Evolutionary conservation across 2,329 filamentous ascomycete species (phyloP).

Genomic region (Stenocarpella maydis): DNA sequence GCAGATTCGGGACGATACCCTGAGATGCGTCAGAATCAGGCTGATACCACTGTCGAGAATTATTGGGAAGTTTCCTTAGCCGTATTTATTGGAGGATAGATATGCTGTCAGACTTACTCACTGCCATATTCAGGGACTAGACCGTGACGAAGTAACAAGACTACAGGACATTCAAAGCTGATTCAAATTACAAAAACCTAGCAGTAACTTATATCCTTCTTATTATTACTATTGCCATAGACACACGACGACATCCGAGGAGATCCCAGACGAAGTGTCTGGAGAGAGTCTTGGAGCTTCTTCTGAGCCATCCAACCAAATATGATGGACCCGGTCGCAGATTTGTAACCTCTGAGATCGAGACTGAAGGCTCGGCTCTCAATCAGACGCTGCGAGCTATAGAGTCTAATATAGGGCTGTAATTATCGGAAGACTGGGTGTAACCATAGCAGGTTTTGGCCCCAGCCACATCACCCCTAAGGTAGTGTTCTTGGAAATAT

Average conservation of each 20-base stretch:
- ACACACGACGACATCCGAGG: background rate
- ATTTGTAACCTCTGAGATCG: slow-evolving; percentile 6
- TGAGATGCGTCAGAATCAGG: slow-evolving; percentile 59
- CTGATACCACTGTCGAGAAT: slow-evolving; percentile 64
- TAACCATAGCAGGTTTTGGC: background rate
- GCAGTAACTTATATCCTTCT: background rate
- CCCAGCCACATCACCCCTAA: slow-evolving; percentile 22
- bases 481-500: background rate
- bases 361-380: slow-evolving; percentile 28
- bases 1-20: slow-evolving; percentile 45
- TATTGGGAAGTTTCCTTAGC: slow-evolving; percentile 44
- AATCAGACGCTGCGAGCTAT: slow-evolving; percentile 28
- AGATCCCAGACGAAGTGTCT: slow-evolving; percentile 32
- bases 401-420: slow-evolving; percentile 19
- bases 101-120: slow-evolving; percentile 1
- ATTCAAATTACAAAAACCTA: background rate
- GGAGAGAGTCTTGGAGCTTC: slow-evolving; percentile 31
- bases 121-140: slow-evolving; percentile 35
- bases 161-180: background rate
- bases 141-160: slow-evolving; percentile 32
- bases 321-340: slow-evolving; percentile 27
- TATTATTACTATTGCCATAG: background rate
- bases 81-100: slow-evolving; percentile 11
- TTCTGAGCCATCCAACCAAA: slow-evolving; percentile 30
- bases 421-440: background rate